Conservation (phyloP, 345 rosid genomes). For the Trapa incisa region DNA sequence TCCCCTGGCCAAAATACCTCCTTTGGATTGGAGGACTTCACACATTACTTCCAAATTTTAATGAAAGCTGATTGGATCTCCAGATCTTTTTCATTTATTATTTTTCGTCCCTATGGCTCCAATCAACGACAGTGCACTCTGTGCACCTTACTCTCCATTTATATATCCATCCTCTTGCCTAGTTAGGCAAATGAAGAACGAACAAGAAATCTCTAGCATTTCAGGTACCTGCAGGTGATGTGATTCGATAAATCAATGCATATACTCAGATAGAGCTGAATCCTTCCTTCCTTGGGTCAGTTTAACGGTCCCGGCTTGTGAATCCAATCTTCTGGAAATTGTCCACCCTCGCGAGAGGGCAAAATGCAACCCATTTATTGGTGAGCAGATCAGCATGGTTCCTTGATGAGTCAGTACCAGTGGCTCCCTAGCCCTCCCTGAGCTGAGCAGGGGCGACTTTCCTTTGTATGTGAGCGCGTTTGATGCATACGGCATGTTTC, state of each 20-base stretch:
- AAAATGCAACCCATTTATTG: background rate
- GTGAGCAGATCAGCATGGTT: background rate
- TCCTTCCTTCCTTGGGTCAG: background rate
- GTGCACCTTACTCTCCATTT: background rate
- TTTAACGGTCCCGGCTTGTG: background rate
- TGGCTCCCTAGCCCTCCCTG: conserved; percentile 56
- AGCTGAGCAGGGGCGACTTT: conserved; percentile 78
- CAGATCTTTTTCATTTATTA: background rate
- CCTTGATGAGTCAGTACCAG: conserved; percentile 42
- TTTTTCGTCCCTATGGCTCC: background rate
- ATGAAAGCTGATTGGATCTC: background rate
- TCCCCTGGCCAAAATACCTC: too few relatives aligned
- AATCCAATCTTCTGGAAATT: background rate
- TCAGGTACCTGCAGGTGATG: background rate
- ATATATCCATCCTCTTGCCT: background rate
- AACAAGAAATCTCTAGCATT: background rate
- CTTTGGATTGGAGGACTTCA: background rate
- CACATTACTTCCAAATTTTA: background rate
- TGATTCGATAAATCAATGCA: background rate
- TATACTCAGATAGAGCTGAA: background rate
- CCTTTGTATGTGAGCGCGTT: conserved; percentile 36
- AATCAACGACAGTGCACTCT: background rate
- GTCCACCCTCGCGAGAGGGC: background rate
- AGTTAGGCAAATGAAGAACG: background rate
- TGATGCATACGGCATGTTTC: too few relatives aligned